phyloP scores from a whole-genome alignment of 768 basidiomycete genomes.

The Termitomyces sp. region DNA sequence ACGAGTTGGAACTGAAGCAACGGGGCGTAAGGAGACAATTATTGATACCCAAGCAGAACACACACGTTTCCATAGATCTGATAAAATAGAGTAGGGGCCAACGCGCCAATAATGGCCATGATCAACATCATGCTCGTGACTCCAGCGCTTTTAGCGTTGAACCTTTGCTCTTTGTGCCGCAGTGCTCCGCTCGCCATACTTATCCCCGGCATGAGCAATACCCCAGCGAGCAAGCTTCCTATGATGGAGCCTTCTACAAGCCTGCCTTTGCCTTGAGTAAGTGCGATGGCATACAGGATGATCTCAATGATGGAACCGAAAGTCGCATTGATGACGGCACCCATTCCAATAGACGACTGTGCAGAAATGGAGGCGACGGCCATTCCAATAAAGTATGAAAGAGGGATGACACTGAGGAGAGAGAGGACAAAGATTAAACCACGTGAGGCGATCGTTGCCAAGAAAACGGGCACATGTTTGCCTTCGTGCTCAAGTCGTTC shows the following conservation, averaged over 20 bases:
- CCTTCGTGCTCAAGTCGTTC: slow-evolving; percentile 53
- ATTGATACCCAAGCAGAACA: slow-evolving; percentile 13
- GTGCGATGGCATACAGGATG: slow-evolving; percentile 83
- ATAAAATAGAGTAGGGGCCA: slow-evolving; percentile 95
- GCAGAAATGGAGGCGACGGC: slow-evolving; percentile 99
- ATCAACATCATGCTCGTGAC: slow-evolving; percentile 99
- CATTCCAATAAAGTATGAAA: slow-evolving; percentile 99
- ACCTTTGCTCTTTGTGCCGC: slow-evolving; percentile 89
- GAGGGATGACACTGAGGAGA: slow-evolving; percentile 88
- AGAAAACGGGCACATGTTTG: slow-evolving; percentile 54
- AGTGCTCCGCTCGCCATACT: slow-evolving; percentile 93
- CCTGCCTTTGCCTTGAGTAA: slow-evolving; percentile 87
- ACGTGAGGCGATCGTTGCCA: slow-evolving; percentile 66
- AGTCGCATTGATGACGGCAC: slow-evolving; percentile 98
- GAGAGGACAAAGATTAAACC: slow-evolving; percentile 79
- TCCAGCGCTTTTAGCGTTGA: slow-evolving; percentile 98
- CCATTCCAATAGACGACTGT: slow-evolving; percentile 98
- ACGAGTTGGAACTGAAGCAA: slow-evolving; percentile 74
- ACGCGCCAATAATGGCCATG: slow-evolving; percentile 97
- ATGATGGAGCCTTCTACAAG: slow-evolving; percentile 97
- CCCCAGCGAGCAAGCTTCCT: slow-evolving; percentile 91
- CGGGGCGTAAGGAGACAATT: slow-evolving; percentile 1
- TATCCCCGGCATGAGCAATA: slow-evolving; percentile 93
- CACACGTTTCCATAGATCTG: slow-evolving; percentile 95
- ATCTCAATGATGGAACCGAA: slow-evolving; percentile 99